These are phyloP conservation scores for Aspergillus sp. DNA, from an alignment of 2,329 filamentous ascomycete species.

Conservation along the genomic window DNA sequence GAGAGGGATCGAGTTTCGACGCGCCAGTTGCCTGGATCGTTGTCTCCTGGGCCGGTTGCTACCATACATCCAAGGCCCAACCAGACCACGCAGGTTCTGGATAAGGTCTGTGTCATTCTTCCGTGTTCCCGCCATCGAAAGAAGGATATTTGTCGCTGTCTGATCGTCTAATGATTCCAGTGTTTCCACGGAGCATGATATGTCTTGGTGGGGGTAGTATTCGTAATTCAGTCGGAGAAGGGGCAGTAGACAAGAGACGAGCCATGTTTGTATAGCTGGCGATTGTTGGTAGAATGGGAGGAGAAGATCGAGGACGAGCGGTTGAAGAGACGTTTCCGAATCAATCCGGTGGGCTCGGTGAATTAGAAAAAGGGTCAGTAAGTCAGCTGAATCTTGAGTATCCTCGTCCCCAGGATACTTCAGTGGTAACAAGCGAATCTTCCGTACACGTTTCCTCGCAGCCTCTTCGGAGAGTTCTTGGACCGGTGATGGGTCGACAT, in stretches of 20 bases:
- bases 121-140: constrained; percentile 44
- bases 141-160: constrained; percentile 54
- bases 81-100: constrained; percentile 57
- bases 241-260: constrained; percentile 59
- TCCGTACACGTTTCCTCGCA: constrained; percentile 54
- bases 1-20: constrained; percentile 29
- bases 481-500: constrained; percentile 49
- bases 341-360: constrained; percentile 62
- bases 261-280: constrained; percentile 56
- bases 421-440: constrained; percentile 53
- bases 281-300: constrained; percentile 58
- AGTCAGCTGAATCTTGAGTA: constrained; percentile 46
- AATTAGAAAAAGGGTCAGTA: constrained; percentile 57
- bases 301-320: constrained; percentile 55
- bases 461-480: constrained; percentile 48
- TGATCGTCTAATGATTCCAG: constrained; percentile 54
- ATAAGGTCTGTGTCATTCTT: constrained; percentile 42
- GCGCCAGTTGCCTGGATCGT: constrained; percentile 40
- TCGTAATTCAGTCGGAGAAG: constrained; percentile 61
- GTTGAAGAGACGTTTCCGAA: constrained; percentile 57
- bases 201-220: constrained; percentile 56
- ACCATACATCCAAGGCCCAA: constrained; percentile 65
- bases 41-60: constrained; percentile 55
- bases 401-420: constrained; percentile 45
- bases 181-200: constrained; percentile 48